Conservation (phyloP, 2,329 filamentous ascomycete genomes). For the Elsinoe necatrix region DNA sequence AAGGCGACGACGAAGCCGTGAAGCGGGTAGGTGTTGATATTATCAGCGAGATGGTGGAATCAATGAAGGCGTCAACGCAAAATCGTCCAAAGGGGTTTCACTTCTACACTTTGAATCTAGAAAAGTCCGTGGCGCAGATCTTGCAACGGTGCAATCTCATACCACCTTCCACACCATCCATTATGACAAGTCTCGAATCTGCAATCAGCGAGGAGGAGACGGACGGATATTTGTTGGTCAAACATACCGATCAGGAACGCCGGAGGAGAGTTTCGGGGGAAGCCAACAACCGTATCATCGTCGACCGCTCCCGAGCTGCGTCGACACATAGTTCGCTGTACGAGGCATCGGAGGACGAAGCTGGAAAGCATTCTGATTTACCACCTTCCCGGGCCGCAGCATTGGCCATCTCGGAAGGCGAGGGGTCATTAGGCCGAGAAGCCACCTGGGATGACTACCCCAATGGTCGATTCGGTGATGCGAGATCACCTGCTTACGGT, state of each 20-base stretch:
- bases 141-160: conserved; percentile 81
- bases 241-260: conserved; percentile 23
- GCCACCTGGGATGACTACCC: conserved; percentile 99
- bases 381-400: conserved; percentile 58
- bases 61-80: conserved; percentile 58
- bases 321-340: conserved; percentile 46
- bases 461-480: conserved; percentile 91
- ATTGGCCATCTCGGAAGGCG: conserved; percentile 86
- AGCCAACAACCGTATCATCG: conserved; percentile 78
- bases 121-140: conserved; percentile 92
- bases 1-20: conserved; percentile 70
- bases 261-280: conserved; percentile 60
- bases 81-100: conserved; percentile 70
- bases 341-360: conserved; percentile 68
- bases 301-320: conserved; percentile 44
- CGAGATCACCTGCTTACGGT: conserved; percentile 84
- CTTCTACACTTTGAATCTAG: conserved; percentile 93
- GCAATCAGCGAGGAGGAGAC: conserved; percentile 31
- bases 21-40: conserved; percentile 76
- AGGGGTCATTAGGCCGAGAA: conserved; percentile 80
- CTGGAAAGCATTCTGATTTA: conserved; percentile 58
- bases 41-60: conserved; percentile 71
- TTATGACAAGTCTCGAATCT: conserved; percentile 28
- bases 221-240: conserved; percentile 25
- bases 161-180: conserved; percentile 37